Evolutionary conservation across 2,329 filamentous ascomycete species (phyloP).

Genomic region (Colletotrichum truncatum): DNA sequence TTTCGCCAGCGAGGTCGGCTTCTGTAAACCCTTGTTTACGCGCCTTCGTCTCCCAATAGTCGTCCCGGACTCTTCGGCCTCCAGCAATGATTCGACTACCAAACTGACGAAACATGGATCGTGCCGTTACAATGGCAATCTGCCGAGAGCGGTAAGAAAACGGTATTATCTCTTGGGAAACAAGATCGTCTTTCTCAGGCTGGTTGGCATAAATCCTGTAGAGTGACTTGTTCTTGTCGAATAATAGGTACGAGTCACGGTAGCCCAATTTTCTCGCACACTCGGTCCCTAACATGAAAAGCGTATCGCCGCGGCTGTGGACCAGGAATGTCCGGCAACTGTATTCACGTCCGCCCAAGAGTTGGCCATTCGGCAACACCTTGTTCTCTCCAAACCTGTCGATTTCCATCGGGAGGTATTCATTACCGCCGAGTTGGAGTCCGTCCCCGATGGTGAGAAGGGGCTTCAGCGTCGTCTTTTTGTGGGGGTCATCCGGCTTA

Average conservation of each 20-base stretch:
- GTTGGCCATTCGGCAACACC: constrained; percentile 83
- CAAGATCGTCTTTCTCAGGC: constrained; percentile 94
- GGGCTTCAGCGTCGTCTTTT: constrained; percentile 88
- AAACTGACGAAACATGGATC: constrained; percentile 99
- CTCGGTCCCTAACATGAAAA: constrained; percentile 99
- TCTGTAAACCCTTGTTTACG: constrained; percentile 98
- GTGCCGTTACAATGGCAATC: constrained; percentile 96
- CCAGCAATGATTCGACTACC: constrained; percentile 92
- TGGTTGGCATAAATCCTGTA: constrained; percentile 98
- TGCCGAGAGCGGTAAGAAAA: constrained; percentile 99
- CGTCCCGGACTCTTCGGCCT: constrained; percentile 90
- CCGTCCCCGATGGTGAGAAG: constrained; percentile 96
- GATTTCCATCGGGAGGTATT: constrained; percentile 92
- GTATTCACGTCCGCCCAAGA: constrained; percentile 86
- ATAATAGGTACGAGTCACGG: constrained; percentile 95
- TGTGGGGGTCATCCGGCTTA: constrained; percentile 82
- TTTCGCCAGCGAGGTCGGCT: constrained; percentile 94
- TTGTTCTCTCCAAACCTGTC: constrained; percentile 96
- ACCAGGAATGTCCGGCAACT: constrained; percentile 94
- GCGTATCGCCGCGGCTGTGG: constrained; percentile 87
- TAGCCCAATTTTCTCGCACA: constrained; percentile 94
- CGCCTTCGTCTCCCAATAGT: constrained; percentile 99
- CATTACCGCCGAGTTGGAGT: constrained; percentile 86
- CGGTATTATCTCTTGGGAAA: constrained; percentile 92
- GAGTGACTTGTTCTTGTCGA: constrained; percentile 97